These are phyloP conservation scores for Lumnitzera littorea DNA, from an alignment of 345 rosid species.

Conservation along the genomic window DNA sequence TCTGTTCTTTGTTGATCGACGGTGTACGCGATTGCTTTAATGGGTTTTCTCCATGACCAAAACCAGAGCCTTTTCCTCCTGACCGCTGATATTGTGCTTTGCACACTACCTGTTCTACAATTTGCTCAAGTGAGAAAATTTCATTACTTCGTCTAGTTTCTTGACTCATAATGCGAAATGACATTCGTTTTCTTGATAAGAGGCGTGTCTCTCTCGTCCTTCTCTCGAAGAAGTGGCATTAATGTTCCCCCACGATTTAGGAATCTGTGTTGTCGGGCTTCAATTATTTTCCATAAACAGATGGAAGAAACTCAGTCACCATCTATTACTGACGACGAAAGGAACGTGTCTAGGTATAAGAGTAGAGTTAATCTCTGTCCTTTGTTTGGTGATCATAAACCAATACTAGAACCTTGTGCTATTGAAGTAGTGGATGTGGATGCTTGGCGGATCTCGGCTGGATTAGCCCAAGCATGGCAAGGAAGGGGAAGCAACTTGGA, in stretches of 20 bases:
- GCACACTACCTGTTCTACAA: conserved; percentile 23
- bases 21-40: no score
- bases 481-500: conserved; percentile 14
- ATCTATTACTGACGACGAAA: not conserved
- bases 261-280: no score
- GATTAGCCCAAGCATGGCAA: conserved; percentile 48
- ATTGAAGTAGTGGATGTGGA: conserved; percentile 73
- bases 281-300: conserved; percentile 1
- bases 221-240: no score
- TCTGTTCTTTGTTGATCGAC: no score
- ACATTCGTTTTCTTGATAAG: not conserved
- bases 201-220: no score
- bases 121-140: conserved; percentile 15
- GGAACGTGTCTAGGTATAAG: conserved; percentile 5
- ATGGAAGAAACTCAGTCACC: conserved; percentile 4
- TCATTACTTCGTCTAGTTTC: not conserved
- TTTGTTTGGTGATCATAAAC: conserved; percentile 15
- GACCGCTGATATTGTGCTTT: no score
- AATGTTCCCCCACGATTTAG: no score
- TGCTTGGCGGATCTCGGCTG: conserved; percentile 60
- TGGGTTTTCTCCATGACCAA: no score
- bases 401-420: conserved; percentile 20
- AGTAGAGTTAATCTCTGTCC: conserved; percentile 26
- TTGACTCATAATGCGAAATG: not conserved
- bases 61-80: no score